phyloP scores from a whole-genome alignment of 352 stramenopile genomes.

The Globisporangium paroecandrum region DNA sequence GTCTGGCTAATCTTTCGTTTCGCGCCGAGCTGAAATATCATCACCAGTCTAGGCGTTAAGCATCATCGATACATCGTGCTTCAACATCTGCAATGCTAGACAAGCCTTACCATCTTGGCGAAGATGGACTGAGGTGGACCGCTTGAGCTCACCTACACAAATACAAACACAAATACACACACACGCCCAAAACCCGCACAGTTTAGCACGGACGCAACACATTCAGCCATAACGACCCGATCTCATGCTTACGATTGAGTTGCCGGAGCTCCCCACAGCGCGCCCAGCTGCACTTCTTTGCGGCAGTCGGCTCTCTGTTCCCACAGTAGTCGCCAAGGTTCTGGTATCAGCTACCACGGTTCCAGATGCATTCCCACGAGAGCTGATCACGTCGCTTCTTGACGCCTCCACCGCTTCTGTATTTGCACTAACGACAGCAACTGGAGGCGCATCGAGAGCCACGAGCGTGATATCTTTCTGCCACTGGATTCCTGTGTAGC shows the following conservation, averaged over 20 bases:
- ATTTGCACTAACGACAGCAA: background rate
- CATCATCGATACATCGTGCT: background rate
- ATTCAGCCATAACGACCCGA: background rate
- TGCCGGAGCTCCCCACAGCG: background rate
- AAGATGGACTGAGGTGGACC: constrained; percentile 9
- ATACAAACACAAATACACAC: background rate
- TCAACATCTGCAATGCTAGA: background rate
- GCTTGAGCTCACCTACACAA: background rate
- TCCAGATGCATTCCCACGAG: background rate
- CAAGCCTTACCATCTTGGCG: constrained; percentile 11
- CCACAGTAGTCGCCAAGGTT: background rate
- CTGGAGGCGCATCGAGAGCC: background rate
- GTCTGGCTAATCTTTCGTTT: constrained; percentile 16
- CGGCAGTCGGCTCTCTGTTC: background rate
- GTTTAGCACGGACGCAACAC: background rate
- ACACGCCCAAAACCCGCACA: background rate
- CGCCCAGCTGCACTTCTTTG: background rate
- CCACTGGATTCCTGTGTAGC: constrained; percentile 30
- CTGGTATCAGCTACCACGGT: background rate
- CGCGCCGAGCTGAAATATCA: constrained; percentile 3
- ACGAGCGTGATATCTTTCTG: background rate
- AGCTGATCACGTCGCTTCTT: background rate
- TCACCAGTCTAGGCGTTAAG: background rate
- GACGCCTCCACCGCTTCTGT: background rate
- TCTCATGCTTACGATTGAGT: background rate